Conservation (phyloP, 176 grass and related monocot species). For the Eragrostis curvula region DNA sequence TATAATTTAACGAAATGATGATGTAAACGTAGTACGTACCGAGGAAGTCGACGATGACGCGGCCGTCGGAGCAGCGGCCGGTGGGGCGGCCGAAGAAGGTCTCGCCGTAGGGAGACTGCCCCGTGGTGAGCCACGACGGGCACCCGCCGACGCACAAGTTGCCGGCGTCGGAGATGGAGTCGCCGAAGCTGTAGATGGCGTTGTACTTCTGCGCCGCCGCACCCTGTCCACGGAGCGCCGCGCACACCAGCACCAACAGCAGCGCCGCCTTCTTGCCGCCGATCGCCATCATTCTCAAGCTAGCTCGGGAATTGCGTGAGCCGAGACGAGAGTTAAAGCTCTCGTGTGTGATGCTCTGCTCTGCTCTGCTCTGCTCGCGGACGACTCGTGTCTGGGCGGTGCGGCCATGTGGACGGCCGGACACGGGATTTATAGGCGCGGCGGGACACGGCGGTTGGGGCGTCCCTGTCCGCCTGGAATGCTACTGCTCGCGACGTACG, state of each 20-base stretch:
- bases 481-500: background rate
- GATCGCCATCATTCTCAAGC: background rate
- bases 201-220: constrained; percentile 47
- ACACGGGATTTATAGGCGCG: constrained; percentile 43
- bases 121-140: constrained; percentile 69
- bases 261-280: background rate
- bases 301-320: background rate
- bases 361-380: background rate
- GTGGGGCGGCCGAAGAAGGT: constrained; percentile 85
- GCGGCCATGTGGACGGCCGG: constrained; percentile 31
- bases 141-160: constrained; percentile 70
- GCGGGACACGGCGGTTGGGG: background rate
- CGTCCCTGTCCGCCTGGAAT: constrained; percentile 17
- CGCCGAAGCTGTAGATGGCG: constrained; percentile 81
- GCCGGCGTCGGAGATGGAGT: constrained; percentile 85
- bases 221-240: background rate
- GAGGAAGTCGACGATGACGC: constrained; percentile 75
- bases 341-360: background rate
- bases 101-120: constrained; percentile 64
- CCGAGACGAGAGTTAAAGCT: background rate
- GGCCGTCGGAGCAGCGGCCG: constrained; percentile 79
- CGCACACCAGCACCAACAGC: constrained; percentile 1
- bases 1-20: background rate
- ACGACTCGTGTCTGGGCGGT: constrained; percentile 16
- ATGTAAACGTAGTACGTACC: constrained; percentile 32